Conservation (phyloP, 176 grass and related monocot genomes). For the Pharus latifolius region DNA sequence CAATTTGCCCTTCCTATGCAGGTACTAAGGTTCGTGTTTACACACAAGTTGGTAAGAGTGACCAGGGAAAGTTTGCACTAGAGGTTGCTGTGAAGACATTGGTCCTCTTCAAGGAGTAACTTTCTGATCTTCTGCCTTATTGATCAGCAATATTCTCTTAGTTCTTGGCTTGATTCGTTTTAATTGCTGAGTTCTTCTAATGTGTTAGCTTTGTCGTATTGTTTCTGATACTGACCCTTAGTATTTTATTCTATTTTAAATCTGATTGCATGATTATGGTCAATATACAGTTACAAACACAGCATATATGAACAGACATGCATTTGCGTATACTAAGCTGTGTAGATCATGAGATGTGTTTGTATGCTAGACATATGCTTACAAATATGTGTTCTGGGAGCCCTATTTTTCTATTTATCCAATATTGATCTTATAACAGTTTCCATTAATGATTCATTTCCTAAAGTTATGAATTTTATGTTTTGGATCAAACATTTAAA, state of each 20-base stretch:
- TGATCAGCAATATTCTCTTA: not conserved
- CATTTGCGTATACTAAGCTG: not conserved
- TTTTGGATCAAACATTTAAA: not conserved
- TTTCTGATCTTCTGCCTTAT: constrained; percentile 14
- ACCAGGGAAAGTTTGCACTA: constrained; percentile 88
- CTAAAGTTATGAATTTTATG: not conserved
- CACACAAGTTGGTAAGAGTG: constrained; percentile 83
- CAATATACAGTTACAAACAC: not conserved
- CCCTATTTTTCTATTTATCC: not conserved
- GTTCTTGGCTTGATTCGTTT: not conserved
- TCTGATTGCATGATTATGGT: not conserved
- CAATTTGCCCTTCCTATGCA: constrained; percentile 6
- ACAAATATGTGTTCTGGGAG: not conserved
- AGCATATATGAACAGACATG: not conserved
- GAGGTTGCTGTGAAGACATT: constrained; percentile 94
- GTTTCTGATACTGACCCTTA: not conserved
- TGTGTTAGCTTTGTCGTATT: not conserved
- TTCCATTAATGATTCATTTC: not conserved
- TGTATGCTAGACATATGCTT: not conserved
- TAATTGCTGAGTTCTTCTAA: not conserved
- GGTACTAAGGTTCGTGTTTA: constrained; percentile 80
- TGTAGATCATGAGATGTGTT: not conserved
- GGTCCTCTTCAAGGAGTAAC: constrained; percentile 86
- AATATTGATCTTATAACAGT: not conserved
- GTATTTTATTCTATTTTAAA: not conserved